These are phyloP conservation scores for Aspergillus calidoustus DNA, from an alignment of 2,329 filamentous ascomycete species.

Conservation along the genomic window DNA sequence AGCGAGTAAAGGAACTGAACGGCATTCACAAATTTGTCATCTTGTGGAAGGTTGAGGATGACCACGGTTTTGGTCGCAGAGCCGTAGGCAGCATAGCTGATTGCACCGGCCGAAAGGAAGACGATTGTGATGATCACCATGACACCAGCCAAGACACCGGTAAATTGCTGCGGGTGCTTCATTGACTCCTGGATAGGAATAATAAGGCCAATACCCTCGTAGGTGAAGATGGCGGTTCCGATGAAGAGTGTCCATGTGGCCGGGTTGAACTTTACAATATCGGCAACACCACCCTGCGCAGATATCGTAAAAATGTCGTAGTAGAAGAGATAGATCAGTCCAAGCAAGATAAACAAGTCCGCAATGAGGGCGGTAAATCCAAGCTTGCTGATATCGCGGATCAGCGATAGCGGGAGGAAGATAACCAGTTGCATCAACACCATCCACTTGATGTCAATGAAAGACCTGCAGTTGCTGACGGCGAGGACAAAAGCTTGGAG, in stretches of 20 bases:
- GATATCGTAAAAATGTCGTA: constrained; percentile 88
- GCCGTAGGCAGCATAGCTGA: constrained; percentile 95
- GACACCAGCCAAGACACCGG: constrained; percentile 81
- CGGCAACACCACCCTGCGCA: constrained; percentile 72
- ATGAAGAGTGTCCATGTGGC: constrained; percentile 97
- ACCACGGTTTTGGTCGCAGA: constrained; percentile 96
- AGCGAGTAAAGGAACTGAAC: constrained; percentile 98
- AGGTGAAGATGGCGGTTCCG: constrained; percentile 98
- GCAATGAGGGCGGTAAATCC: constrained; percentile 93
- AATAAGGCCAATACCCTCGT: constrained; percentile 95
- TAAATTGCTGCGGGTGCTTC: constrained; percentile 88
- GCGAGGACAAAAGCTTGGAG: constrained; percentile 92
- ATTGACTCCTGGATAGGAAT: constrained; percentile 98
- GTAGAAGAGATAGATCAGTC: constrained; percentile 92
- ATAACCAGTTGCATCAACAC: constrained; percentile 95
- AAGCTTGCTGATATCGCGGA: constrained; percentile 96
- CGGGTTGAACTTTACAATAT: constrained; percentile 88
- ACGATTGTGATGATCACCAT: constrained; percentile 95
- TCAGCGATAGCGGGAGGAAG: constrained; percentile 89
- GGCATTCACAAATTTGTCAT: constrained; percentile 90
- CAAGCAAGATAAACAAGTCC: constrained; percentile 91
- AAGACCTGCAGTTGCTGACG: constrained; percentile 82
- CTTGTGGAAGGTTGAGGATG: constrained; percentile 92
- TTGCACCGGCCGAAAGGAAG: constrained; percentile 87
- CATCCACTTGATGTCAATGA: constrained; percentile 84